Percentiles rank a stretch among this genome's conserved stretches.
phyloP scores from a whole-genome alignment of 225 moss, liverwort and hornwort species.

The Polytrichum commune region DNA sequence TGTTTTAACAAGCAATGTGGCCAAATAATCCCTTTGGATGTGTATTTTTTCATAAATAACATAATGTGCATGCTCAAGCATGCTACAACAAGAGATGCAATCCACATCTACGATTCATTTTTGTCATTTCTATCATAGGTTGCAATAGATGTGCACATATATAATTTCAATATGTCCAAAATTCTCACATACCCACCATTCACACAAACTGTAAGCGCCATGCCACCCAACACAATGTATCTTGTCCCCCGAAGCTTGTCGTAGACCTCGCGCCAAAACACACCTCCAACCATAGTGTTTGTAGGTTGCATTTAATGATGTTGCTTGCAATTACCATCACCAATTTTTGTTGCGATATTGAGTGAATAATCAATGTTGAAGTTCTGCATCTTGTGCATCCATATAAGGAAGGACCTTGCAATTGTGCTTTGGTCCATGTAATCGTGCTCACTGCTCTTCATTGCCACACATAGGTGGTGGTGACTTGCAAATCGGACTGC shows the following conservation, averaged over 20 bases:
- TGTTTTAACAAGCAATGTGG: no score
- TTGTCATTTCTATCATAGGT: no score
- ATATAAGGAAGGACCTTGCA: background rate
- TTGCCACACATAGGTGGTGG: background rate
- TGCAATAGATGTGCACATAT: no score
- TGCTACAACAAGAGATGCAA: no score
- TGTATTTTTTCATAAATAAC: no score
- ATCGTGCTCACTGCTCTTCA: conserved; percentile 1
- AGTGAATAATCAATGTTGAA: background rate
- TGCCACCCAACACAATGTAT: conserved; percentile 28
- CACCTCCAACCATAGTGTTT: conserved; percentile 29
- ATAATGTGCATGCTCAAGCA: no score
- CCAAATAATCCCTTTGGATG: no score
- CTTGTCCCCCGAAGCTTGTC: conserved; percentile 19
- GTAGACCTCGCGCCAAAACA: conserved; percentile 39
- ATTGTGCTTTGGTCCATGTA: background rate
- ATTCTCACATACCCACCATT: background rate
- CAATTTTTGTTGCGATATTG: no score
- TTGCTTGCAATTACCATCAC: background rate
- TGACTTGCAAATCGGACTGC: background rate
- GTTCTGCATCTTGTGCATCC: background rate
- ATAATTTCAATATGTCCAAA: no score
- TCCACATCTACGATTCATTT: no score
- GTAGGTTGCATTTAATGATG: background rate
- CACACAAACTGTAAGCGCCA: conserved; percentile 32